Conservation (phyloP, 305 asterid species). For the Fraxinus platypoda region DNA sequence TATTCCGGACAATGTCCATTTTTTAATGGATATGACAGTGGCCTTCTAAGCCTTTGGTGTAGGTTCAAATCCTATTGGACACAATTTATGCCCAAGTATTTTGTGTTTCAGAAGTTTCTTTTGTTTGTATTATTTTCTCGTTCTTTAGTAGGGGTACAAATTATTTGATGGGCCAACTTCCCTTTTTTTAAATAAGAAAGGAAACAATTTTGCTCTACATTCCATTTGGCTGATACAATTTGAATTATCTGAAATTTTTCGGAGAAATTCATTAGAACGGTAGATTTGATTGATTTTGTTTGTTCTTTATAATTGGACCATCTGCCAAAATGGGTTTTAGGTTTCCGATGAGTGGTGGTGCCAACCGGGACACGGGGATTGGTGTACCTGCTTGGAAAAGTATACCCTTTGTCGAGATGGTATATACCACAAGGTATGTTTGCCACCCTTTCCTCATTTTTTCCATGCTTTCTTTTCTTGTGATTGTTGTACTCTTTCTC, state of each 20-base stretch:
- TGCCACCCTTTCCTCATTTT: neutral
- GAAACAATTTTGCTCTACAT: neutral
- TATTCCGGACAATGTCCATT: neutral
- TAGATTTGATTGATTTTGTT: constrained; percentile 19
- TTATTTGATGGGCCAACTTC: neutral
- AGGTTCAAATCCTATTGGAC: neutral
- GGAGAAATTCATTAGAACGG: constrained; percentile 12
- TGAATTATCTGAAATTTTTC: neutral
- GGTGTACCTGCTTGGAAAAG: constrained; percentile 93
- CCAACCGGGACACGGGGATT: constrained; percentile 97
- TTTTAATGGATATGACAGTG: neutral
- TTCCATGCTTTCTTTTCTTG: neutral
- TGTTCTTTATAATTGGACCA: constrained; percentile 17
- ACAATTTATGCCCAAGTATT: neutral
- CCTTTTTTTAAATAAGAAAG: neutral
- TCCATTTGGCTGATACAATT: constrained; percentile 3
- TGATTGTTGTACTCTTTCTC: constrained; percentile 2
- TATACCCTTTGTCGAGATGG: constrained; percentile 91
- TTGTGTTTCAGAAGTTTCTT: neutral
- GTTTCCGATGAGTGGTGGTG: constrained; percentile 96
- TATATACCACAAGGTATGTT: constrained; percentile 81
- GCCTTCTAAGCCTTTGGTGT: neutral
- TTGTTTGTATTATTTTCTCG: neutral
- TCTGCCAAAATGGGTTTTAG: constrained; percentile 33
- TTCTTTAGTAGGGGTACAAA: neutral